These are phyloP conservation scores for Ramaria sp. DNA, from an alignment of 768 basidiomycete species.

Conservation along the genomic window DNA sequence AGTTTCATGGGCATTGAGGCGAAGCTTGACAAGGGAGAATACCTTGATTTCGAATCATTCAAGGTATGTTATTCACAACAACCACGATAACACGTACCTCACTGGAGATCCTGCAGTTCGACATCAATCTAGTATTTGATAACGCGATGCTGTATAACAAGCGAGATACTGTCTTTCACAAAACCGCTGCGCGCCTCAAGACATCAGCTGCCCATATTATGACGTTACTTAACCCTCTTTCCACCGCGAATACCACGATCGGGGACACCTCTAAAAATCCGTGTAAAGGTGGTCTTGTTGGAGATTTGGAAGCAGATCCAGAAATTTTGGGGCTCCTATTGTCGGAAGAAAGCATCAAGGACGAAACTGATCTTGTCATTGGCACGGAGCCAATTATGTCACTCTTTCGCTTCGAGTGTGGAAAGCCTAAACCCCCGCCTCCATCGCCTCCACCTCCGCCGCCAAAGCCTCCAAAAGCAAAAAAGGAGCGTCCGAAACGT, in stretches of 20 bases:
- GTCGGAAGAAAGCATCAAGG: constrained; percentile 40
- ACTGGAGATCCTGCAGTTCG: constrained; percentile 36
- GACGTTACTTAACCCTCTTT: constrained; percentile 10
- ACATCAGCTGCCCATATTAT: constrained; percentile 29
- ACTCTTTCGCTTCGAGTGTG: constrained; percentile 60
- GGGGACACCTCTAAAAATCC: not conserved
- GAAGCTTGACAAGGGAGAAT: constrained; percentile 75
- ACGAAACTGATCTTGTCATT: constrained; percentile 44
- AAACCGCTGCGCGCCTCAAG: constrained; percentile 56
- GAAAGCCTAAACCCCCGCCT: constrained; percentile 46
- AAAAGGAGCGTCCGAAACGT: not conserved
- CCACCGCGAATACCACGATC: not conserved
- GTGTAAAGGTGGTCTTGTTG: constrained; percentile 24
- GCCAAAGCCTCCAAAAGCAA: constrained; percentile 14
- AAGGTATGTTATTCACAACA: constrained; percentile 31
- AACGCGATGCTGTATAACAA: constrained; percentile 88
- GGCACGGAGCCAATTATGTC: constrained; percentile 50
- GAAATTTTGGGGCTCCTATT: constrained; percentile 45
- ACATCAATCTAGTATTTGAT: constrained; percentile 71
- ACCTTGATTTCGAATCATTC: constrained; percentile 69
- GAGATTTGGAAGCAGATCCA: constrained; percentile 68
- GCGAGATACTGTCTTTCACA: constrained; percentile 58
- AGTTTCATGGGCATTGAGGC: constrained; percentile 73
- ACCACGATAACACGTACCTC: not conserved
- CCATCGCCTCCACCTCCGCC: constrained; percentile 31